phyloP scores from a whole-genome alignment of 2,329 filamentous ascomycete species.

The Chrysoporthe puriensis region DNA sequence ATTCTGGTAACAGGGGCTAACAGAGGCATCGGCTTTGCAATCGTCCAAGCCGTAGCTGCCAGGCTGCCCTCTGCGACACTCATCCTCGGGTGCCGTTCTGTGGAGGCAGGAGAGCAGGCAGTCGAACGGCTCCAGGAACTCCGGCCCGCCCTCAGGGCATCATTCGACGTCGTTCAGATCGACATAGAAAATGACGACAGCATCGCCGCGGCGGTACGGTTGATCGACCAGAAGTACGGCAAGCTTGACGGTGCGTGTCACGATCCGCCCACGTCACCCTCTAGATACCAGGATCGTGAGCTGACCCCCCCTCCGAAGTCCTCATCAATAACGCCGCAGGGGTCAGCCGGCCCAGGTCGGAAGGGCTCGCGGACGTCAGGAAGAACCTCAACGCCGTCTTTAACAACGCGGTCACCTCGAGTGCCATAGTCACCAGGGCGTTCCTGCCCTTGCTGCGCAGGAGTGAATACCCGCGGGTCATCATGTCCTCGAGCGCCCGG shows the following conservation, averaged over 20 bases:
- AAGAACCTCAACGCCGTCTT: conserved; percentile 24
- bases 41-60: conserved; percentile 36
- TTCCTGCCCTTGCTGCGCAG: conserved; percentile 24
- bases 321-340: conserved; percentile 26
- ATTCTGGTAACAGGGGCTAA: conserved; percentile 41
- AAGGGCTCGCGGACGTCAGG: conserved; percentile 18
- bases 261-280: not conserved
- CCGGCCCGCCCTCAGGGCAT: not conserved
- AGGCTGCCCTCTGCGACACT: conserved; percentile 34
- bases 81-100: conserved; percentile 37
- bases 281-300: not conserved
- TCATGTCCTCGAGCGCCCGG: conserved; percentile 31
- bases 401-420: conserved; percentile 31
- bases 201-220: conserved; percentile 24
- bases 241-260: conserved; percentile 29
- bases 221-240: conserved; percentile 28
- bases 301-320: not conserved
- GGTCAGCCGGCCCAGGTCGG: conserved; percentile 12
- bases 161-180: conserved; percentile 24
- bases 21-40: conserved; percentile 40
- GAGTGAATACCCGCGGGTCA: conserved; percentile 28
- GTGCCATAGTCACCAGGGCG: conserved; percentile 28
- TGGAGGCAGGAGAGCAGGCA: conserved; percentile 35
- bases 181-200: conserved; percentile 31
- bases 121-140: conserved; percentile 28